Evolutionary conservation across 192 early-diverging fungal species (phyloP).

Genomic region (Obelidium mucronatum): DNA sequence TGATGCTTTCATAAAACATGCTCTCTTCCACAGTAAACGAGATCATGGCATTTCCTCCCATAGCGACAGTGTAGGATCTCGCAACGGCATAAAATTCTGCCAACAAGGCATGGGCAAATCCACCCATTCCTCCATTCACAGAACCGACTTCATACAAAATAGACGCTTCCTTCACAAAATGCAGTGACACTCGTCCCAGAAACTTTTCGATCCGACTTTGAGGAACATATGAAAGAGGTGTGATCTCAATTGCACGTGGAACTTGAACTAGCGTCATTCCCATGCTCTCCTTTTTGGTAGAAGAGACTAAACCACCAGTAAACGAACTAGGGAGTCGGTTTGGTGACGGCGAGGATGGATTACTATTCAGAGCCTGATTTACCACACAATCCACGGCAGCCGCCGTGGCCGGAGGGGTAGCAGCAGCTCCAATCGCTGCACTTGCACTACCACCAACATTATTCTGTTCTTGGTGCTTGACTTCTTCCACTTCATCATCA

Average conservation of each 20-base stretch:
- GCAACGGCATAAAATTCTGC: slow-evolving; percentile 71
- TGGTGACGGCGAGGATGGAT: slow-evolving; percentile 1
- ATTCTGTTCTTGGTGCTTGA: not conserved
- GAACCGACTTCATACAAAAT: slow-evolving; percentile 50
- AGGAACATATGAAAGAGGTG: slow-evolving; percentile 73
- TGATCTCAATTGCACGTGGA: slow-evolving; percentile 65
- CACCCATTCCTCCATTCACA: slow-evolving; percentile 69
- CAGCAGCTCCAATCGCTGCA: not conserved
- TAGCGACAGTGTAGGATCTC: slow-evolving; percentile 69
- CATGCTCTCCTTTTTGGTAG: not conserved
- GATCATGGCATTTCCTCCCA: slow-evolving; percentile 80
- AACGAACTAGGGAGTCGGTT: not conserved
- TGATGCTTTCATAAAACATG: slow-evolving; percentile 69
- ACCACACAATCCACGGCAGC: not conserved
- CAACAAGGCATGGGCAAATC: slow-evolving; percentile 74
- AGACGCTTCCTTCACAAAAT: slow-evolving; percentile 80
- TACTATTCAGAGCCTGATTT: not conserved
- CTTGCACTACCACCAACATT: not conserved
- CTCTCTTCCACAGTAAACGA: slow-evolving; percentile 70
- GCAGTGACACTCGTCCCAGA: slow-evolving; percentile 76
- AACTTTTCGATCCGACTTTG: slow-evolving; percentile 54
- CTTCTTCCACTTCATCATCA: slow-evolving; percentile 31
- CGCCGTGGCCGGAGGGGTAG: not conserved
- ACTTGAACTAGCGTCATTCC: slow-evolving; percentile 7
- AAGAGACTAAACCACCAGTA: not conserved